Percentiles rank a stretch among this genome's conserved stretches.
phyloP scores from a whole-genome alignment of 2,329 filamentous ascomycete genomes.

The Acrocalymma vagum region DNA sequence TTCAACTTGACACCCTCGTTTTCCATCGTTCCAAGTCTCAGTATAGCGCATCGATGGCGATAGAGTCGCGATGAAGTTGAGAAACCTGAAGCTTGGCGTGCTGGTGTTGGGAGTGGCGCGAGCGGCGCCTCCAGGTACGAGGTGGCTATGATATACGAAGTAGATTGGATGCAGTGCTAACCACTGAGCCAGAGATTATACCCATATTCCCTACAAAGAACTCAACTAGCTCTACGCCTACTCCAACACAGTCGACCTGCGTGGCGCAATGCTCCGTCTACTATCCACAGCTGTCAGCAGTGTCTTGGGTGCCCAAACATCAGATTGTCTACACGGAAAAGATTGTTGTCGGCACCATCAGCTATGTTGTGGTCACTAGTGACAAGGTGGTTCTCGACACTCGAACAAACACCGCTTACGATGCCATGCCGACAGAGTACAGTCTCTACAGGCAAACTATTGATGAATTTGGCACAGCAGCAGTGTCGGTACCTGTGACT shows the following conservation, averaged over 20 bases:
- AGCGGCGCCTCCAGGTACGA: conserved; percentile 16
- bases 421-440: conserved; percentile 11
- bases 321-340: conserved; percentile 23
- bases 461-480: conserved; percentile 14
- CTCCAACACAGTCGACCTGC: conserved; percentile 7
- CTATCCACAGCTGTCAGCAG: conserved; percentile 12
- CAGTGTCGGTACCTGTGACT: conserved; percentile 10
- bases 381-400: conserved; percentile 5
- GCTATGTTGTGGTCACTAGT: conserved; percentile 6
- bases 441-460: conserved; percentile 10
- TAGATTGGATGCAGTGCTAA: conserved; percentile 8
- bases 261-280: conserved; percentile 8
- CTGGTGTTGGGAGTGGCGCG: conserved; percentile 12
- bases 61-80: conserved; percentile 5
- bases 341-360: conserved; percentile 25
- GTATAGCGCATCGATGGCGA: not conserved
- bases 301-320: conserved; percentile 25
- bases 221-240: conserved; percentile 1
- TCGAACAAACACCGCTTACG: conserved; percentile 6
- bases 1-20: conserved; percentile 8
- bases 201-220: conserved; percentile 6
- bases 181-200: not conserved
- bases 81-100: conserved; percentile 6
- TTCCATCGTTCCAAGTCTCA: conserved; percentile 1
- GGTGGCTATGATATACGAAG: not conserved